Conservation (phyloP, 768 basidiomycete species). For the Lactifluus hygrophoroides region DNA sequence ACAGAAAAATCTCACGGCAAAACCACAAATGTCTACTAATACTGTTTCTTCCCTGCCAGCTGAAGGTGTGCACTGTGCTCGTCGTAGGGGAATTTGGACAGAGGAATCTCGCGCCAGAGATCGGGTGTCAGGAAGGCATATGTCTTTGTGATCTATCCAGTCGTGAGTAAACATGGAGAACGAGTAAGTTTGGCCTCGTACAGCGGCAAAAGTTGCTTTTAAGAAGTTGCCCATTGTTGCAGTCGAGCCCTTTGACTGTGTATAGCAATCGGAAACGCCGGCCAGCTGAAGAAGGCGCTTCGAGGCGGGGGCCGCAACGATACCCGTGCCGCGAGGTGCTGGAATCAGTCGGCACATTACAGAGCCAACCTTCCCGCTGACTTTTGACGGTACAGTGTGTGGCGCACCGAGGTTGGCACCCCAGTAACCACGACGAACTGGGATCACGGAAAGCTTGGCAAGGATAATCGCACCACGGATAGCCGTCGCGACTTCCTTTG, state of each 20-base stretch:
- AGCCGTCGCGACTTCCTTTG: slow-evolving; percentile 99
- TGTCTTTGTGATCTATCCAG: slow-evolving; percentile 83
- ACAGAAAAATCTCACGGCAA: slow-evolving; percentile 1
- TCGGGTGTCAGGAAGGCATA: slow-evolving; percentile 98
- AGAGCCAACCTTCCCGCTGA: slow-evolving; percentile 96
- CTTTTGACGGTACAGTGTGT: slow-evolving; percentile 98
- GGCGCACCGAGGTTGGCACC: slow-evolving; percentile 98
- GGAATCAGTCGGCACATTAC: slow-evolving; percentile 99
- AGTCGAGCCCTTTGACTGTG: slow-evolving; percentile 95
- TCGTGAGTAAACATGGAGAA: background rate
- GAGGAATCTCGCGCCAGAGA: slow-evolving; percentile 91
- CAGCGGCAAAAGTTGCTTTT: slow-evolving; percentile 92
- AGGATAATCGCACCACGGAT: slow-evolving; percentile 99
- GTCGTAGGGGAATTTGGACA: slow-evolving; percentile 87
- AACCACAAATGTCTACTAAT: slow-evolving; percentile 32
- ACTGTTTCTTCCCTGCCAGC: slow-evolving; percentile 68
- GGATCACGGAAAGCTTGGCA: slow-evolving; percentile 95
- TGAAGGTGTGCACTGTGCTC: slow-evolving; percentile 92
- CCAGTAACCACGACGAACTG: slow-evolving; percentile 99
- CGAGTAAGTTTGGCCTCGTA: slow-evolving; percentile 33
- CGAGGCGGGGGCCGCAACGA: slow-evolving; percentile 96
- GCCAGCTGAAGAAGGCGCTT: slow-evolving; percentile 96
- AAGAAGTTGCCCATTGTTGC: slow-evolving; percentile 99
- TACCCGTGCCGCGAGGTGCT: slow-evolving; percentile 97
- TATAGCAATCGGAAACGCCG: slow-evolving; percentile 97